Percentiles rank a stretch among this genome's conserved stretches.
Evolutionary conservation across 768 basidiomycete species (phyloP).

Genomic region (Tricholoma saponaceum): DNA sequence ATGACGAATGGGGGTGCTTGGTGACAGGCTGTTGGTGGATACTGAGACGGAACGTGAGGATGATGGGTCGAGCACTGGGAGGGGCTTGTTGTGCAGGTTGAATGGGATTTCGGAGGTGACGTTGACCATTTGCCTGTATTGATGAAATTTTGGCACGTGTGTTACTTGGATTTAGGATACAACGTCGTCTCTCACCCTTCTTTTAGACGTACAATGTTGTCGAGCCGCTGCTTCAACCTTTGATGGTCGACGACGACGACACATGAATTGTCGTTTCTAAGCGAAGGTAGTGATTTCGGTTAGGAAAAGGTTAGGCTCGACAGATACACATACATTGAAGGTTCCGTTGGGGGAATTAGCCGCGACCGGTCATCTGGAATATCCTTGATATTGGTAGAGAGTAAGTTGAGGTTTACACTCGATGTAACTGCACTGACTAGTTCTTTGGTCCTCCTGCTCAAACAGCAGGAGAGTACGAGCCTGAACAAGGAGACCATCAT

Average conservation of each 20-base stretch:
- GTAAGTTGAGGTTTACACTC: neutral
- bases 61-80: slow-evolving; percentile 19
- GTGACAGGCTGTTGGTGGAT: slow-evolving; percentile 15
- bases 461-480: slow-evolving; percentile 18
- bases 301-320: neutral
- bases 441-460: slow-evolving; percentile 14
- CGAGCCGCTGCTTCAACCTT: slow-evolving; percentile 45
- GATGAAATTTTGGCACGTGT: neutral
- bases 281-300: neutral
- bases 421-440: slow-evolving; percentile 4
- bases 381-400: slow-evolving; percentile 4
- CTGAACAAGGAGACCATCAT: slow-evolving; percentile 19
- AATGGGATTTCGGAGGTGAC: slow-evolving; percentile 53
- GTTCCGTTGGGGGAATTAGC: slow-evolving; percentile 23
- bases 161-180: neutral
- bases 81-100: slow-evolving; percentile 45
- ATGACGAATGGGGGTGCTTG: slow-evolving; percentile 5
- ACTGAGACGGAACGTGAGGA: slow-evolving; percentile 23
- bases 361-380: slow-evolving; percentile 20
- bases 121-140: slow-evolving; percentile 59
- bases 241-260: slow-evolving; percentile 37
- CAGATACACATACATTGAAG: slow-evolving; percentile 14
- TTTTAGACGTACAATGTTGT: slow-evolving; percentile 52
- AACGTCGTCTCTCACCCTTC: slow-evolving; percentile 41
- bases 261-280: slow-evolving; percentile 4